Base-by-base conservation (phyloP, 805 yeast species). In the Aciculoconidium aculeatum region DNA sequence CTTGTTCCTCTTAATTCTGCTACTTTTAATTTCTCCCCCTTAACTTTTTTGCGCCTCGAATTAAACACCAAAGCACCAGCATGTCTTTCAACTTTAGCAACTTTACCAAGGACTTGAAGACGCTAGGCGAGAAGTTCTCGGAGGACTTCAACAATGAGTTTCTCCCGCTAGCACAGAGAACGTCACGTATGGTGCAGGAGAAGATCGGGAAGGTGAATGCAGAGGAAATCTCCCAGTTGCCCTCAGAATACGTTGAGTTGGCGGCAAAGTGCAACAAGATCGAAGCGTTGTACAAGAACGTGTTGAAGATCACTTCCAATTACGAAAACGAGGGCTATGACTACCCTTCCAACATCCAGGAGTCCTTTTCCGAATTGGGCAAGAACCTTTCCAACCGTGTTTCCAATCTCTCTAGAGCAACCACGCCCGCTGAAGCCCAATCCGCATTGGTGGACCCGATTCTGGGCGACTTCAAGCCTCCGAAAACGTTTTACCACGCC, bases 401-500 rank as follows among this genome's bases (percentile, higher is more conserved):
- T 27, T 65, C 71, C 35, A 81, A 75, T 37, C 65, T 83, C 36
- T 72, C 87, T 11, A 72, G 70, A 49, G 94, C 87, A 9, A 70
- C 80, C 27, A 69, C 81, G 14, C 84, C 90, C 1, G 70, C 76
- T n/a, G 94, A 84, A 51, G 90, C 88, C 4, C 92, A 84, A 60
- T 74, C 81, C 9, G 81, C 84, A 9, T 51, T 65, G 38, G 60
- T 81, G 22, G 61, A 71, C 31, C 55, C 61, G 10, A 37, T 40
- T 11, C 47, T 45, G 7, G 61, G 65, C 15, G 65, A 64, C 41
- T 58, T 77, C 50, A 62, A 70, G 45, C 67, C 75, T 25, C 94
- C 94, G 44, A 81, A 82, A 66, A 85, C 94, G 10, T 65, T 84
- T 47, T 78, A 80, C 55, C 90, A 82, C 52, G 94, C 94, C 5